Evolutionary conservation across 495 filamentous ascomycete species (phyloP).

Genomic region (Neurospora sp.): DNA sequence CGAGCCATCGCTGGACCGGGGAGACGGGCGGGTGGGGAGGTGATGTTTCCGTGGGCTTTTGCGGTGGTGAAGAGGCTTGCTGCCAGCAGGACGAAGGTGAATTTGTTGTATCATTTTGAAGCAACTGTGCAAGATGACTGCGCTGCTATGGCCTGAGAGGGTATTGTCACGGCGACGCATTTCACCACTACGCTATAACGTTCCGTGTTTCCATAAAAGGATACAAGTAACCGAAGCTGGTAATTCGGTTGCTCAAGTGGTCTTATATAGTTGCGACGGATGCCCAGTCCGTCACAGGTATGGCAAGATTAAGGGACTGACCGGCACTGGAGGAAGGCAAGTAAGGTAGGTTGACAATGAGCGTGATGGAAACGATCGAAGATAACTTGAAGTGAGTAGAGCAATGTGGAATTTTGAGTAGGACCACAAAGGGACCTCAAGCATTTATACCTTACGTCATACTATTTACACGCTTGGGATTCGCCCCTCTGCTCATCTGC

Average conservation of each 20-base stretch:
- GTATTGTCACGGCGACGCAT: too few species aligned
- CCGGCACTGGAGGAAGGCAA: constrained; percentile 13
- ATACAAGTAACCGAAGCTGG: too few species aligned
- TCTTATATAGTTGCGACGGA: too few species aligned
- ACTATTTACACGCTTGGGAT: too few species aligned
- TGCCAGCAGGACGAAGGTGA: constrained; percentile 20
- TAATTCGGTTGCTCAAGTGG: too few species aligned
- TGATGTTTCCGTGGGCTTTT: constrained; percentile 54
- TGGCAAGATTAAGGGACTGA: constrained; percentile 12
- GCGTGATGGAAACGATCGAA: neutral
- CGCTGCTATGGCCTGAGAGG: neutral
- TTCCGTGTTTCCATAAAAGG: too few species aligned
- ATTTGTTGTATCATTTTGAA: neutral
- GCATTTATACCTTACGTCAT: too few species aligned
- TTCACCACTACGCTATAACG: too few species aligned
- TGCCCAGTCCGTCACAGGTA: too few species aligned
- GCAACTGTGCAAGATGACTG: neutral
- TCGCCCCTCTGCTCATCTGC: neutral
- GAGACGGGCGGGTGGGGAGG: constrained; percentile 44
- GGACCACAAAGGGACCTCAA: neutral
- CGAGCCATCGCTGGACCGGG: constrained; percentile 49
- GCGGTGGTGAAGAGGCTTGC: constrained; percentile 41
- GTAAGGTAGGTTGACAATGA: neutral
- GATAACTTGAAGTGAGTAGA: neutral
- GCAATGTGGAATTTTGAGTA: neutral